phyloP scores from a whole-genome alignment of 208 protist species.

The Trichomonas gallinae region DNA sequence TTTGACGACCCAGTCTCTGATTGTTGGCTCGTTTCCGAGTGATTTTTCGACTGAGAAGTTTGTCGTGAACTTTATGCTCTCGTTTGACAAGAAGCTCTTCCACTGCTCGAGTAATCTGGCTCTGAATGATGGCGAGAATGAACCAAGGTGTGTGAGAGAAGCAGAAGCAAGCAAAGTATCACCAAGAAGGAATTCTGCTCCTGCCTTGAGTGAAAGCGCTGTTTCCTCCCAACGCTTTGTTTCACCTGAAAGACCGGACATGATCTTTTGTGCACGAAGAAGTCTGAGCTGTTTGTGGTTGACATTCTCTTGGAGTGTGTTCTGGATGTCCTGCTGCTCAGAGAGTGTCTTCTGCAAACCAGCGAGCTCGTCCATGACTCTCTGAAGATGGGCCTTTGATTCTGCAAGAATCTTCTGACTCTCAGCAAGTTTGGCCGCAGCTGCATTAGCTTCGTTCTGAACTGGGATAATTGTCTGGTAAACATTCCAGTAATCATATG shows the following conservation, averaged over 20 bases:
- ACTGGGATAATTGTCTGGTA: slow-evolving; percentile 85
- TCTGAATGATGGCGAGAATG: slow-evolving; percentile 82
- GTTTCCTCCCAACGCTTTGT: slow-evolving; percentile 70
- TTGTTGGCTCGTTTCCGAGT: slow-evolving; percentile 60
- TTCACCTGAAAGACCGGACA: slow-evolving; percentile 78
- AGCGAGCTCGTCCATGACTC: slow-evolving; percentile 77
- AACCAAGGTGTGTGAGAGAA: slow-evolving; percentile 89
- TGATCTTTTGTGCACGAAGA: slow-evolving; percentile 65
- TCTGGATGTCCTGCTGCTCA: slow-evolving; percentile 67
- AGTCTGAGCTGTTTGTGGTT: slow-evolving; percentile 34
- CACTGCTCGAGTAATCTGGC: slow-evolving; percentile 69
- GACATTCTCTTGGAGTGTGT: slow-evolving; percentile 32
- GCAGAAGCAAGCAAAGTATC: slow-evolving; percentile 82
- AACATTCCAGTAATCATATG: slow-evolving; percentile 61
- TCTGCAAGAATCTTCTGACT: slow-evolving; percentile 25
- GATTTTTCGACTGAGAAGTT: slow-evolving; percentile 71
- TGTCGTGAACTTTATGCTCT: slow-evolving; percentile 73
- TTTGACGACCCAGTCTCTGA: slow-evolving; percentile 88
- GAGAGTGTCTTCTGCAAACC: slow-evolving; percentile 72
- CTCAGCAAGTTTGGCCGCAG: slow-evolving; percentile 56
- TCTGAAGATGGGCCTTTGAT: slow-evolving; percentile 49
- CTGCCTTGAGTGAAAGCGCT: slow-evolving; percentile 44
- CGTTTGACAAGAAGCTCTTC: slow-evolving; percentile 63
- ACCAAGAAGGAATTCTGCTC: slow-evolving; percentile 55
- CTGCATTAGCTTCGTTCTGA: slow-evolving; percentile 69